Percentiles rank a stretch among this genome's conserved stretches.
phyloP scores from a whole-genome alignment of 257 asterid species.

The Apocynum venetum region DNA sequence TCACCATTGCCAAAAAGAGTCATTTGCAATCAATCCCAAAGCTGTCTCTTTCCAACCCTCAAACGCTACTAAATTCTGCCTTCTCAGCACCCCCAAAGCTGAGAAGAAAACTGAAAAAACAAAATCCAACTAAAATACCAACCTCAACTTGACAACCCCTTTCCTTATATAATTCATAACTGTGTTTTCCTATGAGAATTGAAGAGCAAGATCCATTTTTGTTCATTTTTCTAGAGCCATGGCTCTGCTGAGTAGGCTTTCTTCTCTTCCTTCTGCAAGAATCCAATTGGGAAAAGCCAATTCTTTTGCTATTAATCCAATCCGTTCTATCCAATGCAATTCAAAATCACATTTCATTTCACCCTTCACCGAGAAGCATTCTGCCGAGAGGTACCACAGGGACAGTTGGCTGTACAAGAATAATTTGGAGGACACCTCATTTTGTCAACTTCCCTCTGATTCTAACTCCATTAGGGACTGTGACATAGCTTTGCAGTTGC shows the following conservation, averaged over 20 bases:
- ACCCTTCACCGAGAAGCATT: constrained; percentile 90
- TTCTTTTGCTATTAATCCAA: constrained; percentile 20
- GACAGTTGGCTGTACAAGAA: constrained; percentile 80
- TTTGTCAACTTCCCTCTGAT: constrained; percentile 47
- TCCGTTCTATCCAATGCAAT: constrained; percentile 33
- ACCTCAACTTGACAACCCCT: constrained; percentile 12
- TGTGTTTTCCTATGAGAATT: background rate
- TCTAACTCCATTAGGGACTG: constrained; percentile 52
- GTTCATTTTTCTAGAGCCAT: constrained; percentile 21
- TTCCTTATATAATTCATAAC: background rate
- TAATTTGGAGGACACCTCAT: constrained; percentile 39
- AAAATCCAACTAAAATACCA: constrained; percentile 7
- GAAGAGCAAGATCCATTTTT: constrained; percentile 9
- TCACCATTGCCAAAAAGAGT: background rate
- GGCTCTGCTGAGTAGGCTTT: constrained; percentile 58
- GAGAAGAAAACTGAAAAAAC: background rate
- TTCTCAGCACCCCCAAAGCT: constrained; percentile 42
- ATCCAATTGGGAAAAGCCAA: constrained; percentile 33
- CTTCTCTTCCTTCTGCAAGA: constrained; percentile 30
- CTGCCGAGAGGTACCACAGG: constrained; percentile 67
- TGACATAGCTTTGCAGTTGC: constrained; percentile 76
- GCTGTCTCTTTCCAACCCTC: constrained; percentile 29
- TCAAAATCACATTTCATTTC: constrained; percentile 39
- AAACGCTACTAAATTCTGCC: constrained; percentile 45
- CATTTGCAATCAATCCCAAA: background rate